Conservation (phyloP, 2,329 filamentous ascomycete species). For the Arthrobotrys pseudoclavata region DNA sequence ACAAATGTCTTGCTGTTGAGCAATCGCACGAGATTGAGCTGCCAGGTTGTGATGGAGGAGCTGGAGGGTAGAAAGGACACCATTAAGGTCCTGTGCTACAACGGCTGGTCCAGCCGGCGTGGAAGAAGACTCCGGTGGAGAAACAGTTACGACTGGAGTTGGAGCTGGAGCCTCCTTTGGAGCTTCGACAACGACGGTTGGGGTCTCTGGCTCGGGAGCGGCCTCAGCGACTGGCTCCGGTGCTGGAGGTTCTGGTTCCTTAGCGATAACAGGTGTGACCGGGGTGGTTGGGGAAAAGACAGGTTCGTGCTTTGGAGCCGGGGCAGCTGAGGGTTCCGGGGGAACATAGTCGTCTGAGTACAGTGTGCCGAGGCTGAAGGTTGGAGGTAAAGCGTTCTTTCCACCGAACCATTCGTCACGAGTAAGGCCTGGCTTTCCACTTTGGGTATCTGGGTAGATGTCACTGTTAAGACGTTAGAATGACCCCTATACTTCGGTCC, state of each 20-base stretch:
- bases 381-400: constrained; percentile 85
- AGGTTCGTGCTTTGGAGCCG: constrained; percentile 67
- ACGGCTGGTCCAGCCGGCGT: constrained; percentile 55
- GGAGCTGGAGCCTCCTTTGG: constrained; percentile 71
- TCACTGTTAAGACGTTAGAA: constrained; percentile 82
- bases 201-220: constrained; percentile 76
- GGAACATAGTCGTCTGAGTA: constrained; percentile 72
- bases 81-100: constrained; percentile 54
- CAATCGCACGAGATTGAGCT: constrained; percentile 41
- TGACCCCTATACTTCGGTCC: not conserved
- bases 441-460: constrained; percentile 89
- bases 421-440: constrained; percentile 83
- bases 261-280: constrained; percentile 70
- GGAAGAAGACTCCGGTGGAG: constrained; percentile 35
- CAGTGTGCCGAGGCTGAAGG: constrained; percentile 92
- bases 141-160: constrained; percentile 60
- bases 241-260: constrained; percentile 86
- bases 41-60: constrained; percentile 44
- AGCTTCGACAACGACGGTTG: constrained; percentile 78
- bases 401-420: constrained; percentile 87
- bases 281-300: constrained; percentile 70
- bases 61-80: constrained; percentile 55
- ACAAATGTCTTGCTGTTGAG: constrained; percentile 57
- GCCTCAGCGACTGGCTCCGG: constrained; percentile 76
- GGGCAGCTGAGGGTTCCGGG: constrained; percentile 63